Base-by-base conservation (phyloP, 768 basidiomycete species). In the Auricularia cornea region DNA sequence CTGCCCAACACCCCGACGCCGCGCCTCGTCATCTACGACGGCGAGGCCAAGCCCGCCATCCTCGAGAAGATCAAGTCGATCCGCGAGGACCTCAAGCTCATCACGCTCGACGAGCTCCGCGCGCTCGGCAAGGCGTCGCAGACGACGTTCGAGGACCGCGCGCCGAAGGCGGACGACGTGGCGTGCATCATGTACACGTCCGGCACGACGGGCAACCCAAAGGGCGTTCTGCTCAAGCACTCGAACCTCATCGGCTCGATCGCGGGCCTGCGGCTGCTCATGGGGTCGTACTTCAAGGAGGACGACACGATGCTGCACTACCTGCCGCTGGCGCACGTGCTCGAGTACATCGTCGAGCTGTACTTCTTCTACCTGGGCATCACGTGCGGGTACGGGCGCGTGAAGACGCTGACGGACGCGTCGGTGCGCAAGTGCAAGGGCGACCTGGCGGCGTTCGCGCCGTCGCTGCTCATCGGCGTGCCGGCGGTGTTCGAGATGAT, bases 401-500 rank as follows among this genome's bases (percentile, higher is more conserved):
- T 95, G 73, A 98, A 97, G 85, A 99, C 96, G 6, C 83, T 98
- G 66, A 98, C 96, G 3, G 95, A 98, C 70, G 84, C 87, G 2
- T 92, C 88, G n/a, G 92, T 96, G 23, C 86, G 94, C 54, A 88
- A 91, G 48, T 89, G 86, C 74, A 83, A 88, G 63, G 96, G 96
- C 59, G 96, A 98, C 72, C 85, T 99, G 70, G 79, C 80, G 60
- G 81, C 86, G 14, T 90, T 97, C 80, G 77, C 80, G 51, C 96
- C 96, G 5, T 82, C 86, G n/a, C 87, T 97, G 75, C 87, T 98
- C 83, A 84, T 92, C 60, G 96, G 94, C 60, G 96, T 98, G 2
- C 96, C 96, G 1, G 92, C 94, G 2, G 90, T 98, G 1, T 99
- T 94, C 94, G 96, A 99, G 76, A 88, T 85, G 62, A 98, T 98